Evolutionary conservation across 2,329 filamentous ascomycete species (phyloP), one percentile per base, ranked within the genome.

Genomic region (Alternaria novae-zelandiae): DNA sequence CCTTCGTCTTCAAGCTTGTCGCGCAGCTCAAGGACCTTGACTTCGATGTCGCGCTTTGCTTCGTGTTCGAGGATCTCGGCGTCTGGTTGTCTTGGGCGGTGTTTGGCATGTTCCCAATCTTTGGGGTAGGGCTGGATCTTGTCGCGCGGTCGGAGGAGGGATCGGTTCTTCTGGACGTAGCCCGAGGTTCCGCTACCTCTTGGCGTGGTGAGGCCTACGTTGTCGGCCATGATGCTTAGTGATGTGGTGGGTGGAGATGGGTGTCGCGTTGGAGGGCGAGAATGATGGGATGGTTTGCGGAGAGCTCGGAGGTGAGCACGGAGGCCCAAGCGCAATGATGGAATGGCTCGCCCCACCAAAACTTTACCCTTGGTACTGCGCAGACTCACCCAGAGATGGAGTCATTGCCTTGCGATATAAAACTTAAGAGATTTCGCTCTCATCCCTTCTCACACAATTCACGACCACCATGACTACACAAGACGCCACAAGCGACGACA

Each of bases 131-230:
- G 94, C 17, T 90, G 89, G 63, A 85, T 86, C 73, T 89, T 87
- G 82, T 97, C 93, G 82, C 95, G 94, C 28, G 92, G 94, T 77
- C 87, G 89, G 72, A 97, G 89, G 78, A 95, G 90, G 17, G 96
- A 96, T 36, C 94, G 89, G 83, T 98, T 99, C 81, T 94, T 93
- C 82, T 98, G 95, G 60, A 99, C 95, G 80, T 98, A 98, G 78
- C 96, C 96, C 1, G 95, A 98, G 61, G 96, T 99, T 51, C 96
- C 96, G 78, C 92, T 97, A 71, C 96, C 96, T 75, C 96, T 91
- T 4, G 96, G 96, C 5, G 96, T 99, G 61, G 91, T 90, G 74
- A 99, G 93, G 61, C 96, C 96, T 76, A 99, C 96, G 83, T 99
- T 99, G 70, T 96, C 94, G 64, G 94, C 96, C 96, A 98, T 98